A percentile compares a stretch with the other conserved stretches of the same genome.
Evolutionary conservation across 805 yeast species (phyloP).

Genomic region (Candida easanensis): DNA sequence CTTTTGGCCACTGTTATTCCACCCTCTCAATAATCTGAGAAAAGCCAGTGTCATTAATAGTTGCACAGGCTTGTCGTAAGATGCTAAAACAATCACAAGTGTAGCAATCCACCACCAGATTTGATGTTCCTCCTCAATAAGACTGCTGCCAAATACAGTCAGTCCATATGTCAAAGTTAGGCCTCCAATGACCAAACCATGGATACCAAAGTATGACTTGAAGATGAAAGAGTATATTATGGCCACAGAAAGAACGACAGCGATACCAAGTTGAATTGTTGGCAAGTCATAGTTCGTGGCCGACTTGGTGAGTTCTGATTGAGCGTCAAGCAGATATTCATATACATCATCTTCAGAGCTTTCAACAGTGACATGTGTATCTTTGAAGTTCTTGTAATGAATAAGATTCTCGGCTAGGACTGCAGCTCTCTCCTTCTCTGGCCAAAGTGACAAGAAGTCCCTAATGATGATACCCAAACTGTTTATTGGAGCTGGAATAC

Average conservation of each 20-base stretch:
- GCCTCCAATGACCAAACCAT: conserved; percentile 9
- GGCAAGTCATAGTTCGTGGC: conserved; percentile 72
- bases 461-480: conserved; percentile 73
- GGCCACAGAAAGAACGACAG: conserved; percentile 21
- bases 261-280: conserved; percentile 38
- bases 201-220: conserved; percentile 4
- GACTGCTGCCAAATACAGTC: conserved; percentile 79
- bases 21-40: conserved; percentile 65
- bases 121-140: conserved; percentile 95
- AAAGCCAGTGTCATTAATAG: conserved; percentile 25
- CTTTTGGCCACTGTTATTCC: conserved; percentile 93
- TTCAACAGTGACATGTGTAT: conserved; percentile 30
- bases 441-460: conserved; percentile 54
- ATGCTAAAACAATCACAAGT: conserved; percentile 17
- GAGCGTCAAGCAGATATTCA: conserved; percentile 33
- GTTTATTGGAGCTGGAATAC: conserved; percentile 86
- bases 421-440: conserved; percentile 30
- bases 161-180: conserved; percentile 40
- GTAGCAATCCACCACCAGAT: conserved; percentile 81
- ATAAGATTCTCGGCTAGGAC: conserved; percentile 53
- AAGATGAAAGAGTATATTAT: conserved; percentile 7
- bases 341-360: conserved; percentile 15
- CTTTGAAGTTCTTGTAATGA: conserved; percentile 50
- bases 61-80: conserved; percentile 11
- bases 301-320: conserved; percentile 48